Percentiles rank a stretch among this genome's conserved stretches.
Evolutionary conservation across 2,329 filamentous ascomycete species (phyloP).

Genomic region (Ascochyta viciae-villosae): DNA sequence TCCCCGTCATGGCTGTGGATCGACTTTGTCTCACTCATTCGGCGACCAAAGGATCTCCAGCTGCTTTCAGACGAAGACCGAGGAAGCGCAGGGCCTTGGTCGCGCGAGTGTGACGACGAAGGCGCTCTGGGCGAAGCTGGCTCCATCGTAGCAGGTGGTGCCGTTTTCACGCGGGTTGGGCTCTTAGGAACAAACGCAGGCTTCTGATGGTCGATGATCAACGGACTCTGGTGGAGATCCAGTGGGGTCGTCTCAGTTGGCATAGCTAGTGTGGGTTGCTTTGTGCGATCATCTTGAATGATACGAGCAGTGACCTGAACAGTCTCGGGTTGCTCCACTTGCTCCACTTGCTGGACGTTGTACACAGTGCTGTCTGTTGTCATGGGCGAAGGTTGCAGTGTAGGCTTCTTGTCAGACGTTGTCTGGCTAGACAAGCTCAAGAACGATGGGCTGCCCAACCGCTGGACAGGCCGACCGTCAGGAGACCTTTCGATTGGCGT

Average conservation of each 20-base stretch:
- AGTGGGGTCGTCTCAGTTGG: slow-evolving; percentile 60
- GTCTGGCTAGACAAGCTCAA: slow-evolving; percentile 35
- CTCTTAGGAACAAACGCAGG: slow-evolving; percentile 32
- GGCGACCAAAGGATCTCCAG: slow-evolving; percentile 47
- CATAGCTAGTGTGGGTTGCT: slow-evolving; percentile 43
- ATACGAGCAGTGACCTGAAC: slow-evolving; percentile 90
- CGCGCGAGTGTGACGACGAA: slow-evolving; percentile 42
- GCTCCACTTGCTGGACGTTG: slow-evolving; percentile 50
- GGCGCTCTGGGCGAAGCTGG: slow-evolving; percentile 41
- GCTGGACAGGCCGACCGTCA: slow-evolving; percentile 33
- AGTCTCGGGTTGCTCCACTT: slow-evolving; percentile 67
- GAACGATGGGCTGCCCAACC: slow-evolving; percentile 41
- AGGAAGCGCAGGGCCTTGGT: slow-evolving; percentile 39
- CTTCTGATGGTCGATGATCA: slow-evolving; percentile 70
- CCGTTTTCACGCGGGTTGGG: slow-evolving; percentile 35
- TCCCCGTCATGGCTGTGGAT: slow-evolving; percentile 41
- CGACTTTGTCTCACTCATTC: slow-evolving; percentile 47
- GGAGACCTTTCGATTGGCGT: slow-evolving; percentile 40
- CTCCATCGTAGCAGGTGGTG: slow-evolving; percentile 25
- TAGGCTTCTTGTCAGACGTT: slow-evolving; percentile 36
- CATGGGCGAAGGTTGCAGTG: slow-evolving; percentile 16
- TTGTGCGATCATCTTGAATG: slow-evolving; percentile 65
- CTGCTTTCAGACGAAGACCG: slow-evolving; percentile 51
- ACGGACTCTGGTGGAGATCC: slow-evolving; percentile 61
- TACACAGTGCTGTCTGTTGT: slow-evolving; percentile 45